Conservation (phyloP, 352 stramenopile genomes). For the Elongisporangium undulatum region DNA sequence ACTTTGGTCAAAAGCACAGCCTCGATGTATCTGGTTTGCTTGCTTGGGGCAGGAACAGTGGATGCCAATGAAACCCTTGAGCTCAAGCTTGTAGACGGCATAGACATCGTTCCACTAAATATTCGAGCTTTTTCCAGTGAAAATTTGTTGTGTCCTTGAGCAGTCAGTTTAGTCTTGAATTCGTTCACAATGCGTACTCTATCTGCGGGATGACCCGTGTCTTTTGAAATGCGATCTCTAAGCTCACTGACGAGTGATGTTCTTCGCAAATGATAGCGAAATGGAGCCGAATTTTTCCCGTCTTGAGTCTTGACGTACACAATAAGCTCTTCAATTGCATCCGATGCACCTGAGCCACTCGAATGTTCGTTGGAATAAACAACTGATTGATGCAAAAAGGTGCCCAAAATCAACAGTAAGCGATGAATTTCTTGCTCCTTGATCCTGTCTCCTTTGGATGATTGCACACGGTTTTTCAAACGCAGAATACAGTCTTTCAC, state of each 20-base stretch:
- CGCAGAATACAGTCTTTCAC: conserved; percentile 39
- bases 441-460: conserved; percentile 4
- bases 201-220: conserved; percentile 59
- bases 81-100: conserved; percentile 8
- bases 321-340: conserved; percentile 48
- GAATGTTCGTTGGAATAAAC: conserved; percentile 17
- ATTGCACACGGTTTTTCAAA: conserved; percentile 17
- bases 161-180: conserved; percentile 66
- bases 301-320: conserved; percentile 72
- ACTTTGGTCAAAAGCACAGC: conserved; percentile 56
- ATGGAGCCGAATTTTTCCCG: conserved; percentile 48
- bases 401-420: conserved; percentile 65
- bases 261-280: conserved; percentile 50
- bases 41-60: conserved; percentile 28
- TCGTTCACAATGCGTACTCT: conserved; percentile 65
- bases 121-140: conserved; percentile 65
- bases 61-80: conserved; percentile 14
- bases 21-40: conserved; percentile 37
- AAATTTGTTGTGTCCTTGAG: conserved; percentile 59
- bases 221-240: conserved; percentile 56
- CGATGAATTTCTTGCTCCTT: conserved; percentile 35
- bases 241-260: conserved; percentile 60
- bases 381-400: conserved; percentile 67
- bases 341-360: conserved; percentile 1
- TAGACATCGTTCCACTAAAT: conserved; percentile 19